Evolutionary conservation across 2,329 filamentous ascomycete species (phyloP).

Genomic region (Periconia sp.): DNA sequence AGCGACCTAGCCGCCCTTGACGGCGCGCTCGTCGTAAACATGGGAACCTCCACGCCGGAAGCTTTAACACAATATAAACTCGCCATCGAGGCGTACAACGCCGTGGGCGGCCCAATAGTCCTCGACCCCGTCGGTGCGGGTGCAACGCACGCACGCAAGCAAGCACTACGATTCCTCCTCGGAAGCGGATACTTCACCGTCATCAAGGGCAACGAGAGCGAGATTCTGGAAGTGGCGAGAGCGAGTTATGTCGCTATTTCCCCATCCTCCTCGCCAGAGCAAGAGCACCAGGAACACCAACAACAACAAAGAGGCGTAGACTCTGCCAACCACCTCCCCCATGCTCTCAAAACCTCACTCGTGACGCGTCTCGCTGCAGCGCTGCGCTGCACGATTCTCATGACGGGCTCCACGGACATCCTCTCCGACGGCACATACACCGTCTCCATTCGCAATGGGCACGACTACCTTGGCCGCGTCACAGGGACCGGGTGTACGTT

Average conservation of each 20-base stretch:
- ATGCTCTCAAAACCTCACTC: constrained; percentile 58
- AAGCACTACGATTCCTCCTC: constrained; percentile 72
- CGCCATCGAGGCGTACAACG: constrained; percentile 81
- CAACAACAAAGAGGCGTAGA: constrained; percentile 81
- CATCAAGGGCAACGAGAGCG: constrained; percentile 92
- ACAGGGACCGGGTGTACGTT: constrained; percentile 81
- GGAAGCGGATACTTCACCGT: constrained; percentile 76
- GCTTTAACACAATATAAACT: constrained; percentile 70
- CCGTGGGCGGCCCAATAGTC: constrained; percentile 71
- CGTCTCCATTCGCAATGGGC: constrained; percentile 73
- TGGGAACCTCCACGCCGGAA: constrained; percentile 85
- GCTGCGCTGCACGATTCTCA: constrained; percentile 72
- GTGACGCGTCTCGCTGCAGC: constrained; percentile 67
- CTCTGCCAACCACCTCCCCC: constrained; percentile 60
- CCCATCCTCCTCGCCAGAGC: constrained; percentile 22
- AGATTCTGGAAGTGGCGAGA: constrained; percentile 70
- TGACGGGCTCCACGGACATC: constrained; percentile 80
- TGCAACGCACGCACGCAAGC: constrained; percentile 72
- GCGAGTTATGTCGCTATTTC: constrained; percentile 50
- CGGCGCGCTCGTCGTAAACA: constrained; percentile 85
- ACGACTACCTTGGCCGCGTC: constrained; percentile 68
- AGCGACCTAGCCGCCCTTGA: constrained; percentile 74
- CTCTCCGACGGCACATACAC: constrained; percentile 73
- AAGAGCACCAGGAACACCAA: neutral
- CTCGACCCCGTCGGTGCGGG: constrained; percentile 91